Conservation (phyloP, 1,284 basidiomycete species). For the Trichosporon sp. region DNA sequence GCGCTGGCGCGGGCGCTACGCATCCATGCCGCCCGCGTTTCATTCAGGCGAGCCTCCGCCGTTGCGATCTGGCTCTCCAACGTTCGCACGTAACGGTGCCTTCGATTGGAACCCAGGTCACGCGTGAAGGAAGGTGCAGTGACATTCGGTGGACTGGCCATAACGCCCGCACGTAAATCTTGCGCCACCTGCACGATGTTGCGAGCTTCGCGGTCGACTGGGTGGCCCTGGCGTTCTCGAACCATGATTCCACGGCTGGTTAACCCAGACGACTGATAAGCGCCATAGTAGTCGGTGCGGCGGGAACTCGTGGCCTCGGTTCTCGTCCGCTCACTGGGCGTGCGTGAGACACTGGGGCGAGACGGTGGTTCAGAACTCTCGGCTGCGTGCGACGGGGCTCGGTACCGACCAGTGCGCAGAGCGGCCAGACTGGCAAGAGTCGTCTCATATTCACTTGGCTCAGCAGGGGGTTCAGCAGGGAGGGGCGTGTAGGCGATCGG, state of each 20-base stretch:
- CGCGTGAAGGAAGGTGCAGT: background rate
- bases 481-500: background rate
- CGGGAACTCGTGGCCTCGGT: background rate
- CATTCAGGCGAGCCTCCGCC: background rate
- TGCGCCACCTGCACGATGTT: background rate
- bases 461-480: background rate
- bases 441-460: background rate
- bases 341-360: background rate
- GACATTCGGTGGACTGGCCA: slow-evolving; percentile 5
- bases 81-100: slow-evolving; percentile 6
- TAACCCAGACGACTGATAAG: slow-evolving; percentile 7
- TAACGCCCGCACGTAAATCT: background rate
- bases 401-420: background rate
- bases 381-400: background rate
- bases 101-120: slow-evolving; percentile 10
- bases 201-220: background rate
- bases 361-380: background rate
- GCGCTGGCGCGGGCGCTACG: slow-evolving; percentile 1
- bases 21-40: background rate
- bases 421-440: background rate
- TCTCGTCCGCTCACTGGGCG: background rate
- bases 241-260: slow-evolving; percentile 17
- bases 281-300: background rate
- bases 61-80: slow-evolving; percentile 10
- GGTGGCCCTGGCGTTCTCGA: slow-evolving; percentile 8